phyloP scores from a whole-genome alignment of 345 rosid genomes.

The Rhodomyrtus tomentosa region DNA sequence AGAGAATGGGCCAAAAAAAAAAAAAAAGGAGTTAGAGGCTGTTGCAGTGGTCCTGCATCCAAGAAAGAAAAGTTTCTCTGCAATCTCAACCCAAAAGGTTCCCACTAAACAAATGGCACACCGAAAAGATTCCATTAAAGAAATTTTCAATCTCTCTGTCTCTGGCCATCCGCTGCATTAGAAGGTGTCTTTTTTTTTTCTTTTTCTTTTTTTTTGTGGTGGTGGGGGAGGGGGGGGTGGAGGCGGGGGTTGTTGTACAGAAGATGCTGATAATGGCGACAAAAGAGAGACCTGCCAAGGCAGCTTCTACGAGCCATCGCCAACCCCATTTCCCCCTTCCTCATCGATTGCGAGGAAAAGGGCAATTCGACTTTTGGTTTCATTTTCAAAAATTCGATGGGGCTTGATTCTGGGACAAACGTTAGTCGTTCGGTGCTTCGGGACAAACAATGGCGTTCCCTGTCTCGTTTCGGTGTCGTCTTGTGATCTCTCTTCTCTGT shows the following conservation, averaged over 20 bases:
- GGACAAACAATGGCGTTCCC: conserved; percentile 11
- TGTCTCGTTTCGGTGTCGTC: background rate
- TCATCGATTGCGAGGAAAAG: background rate
- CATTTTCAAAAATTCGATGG: background rate
- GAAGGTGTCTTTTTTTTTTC: background rate
- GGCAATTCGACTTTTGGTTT: background rate
- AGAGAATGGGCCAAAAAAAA: background rate
- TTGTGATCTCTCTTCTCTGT: background rate
- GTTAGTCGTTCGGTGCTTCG: conserved; percentile 16
- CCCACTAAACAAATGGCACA: background rate
- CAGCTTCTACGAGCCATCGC: background rate
- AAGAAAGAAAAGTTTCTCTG: background rate
- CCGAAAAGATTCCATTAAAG: conserved; percentile 4
- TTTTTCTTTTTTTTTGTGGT: background rate
- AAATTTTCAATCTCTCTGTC: background rate
- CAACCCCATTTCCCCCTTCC: background rate
- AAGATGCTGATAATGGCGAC: background rate
- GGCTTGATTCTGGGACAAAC: conserved; percentile 26
- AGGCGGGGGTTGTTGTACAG: background rate
- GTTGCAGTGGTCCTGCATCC: background rate
- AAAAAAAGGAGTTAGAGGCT: background rate
- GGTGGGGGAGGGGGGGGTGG: too few species aligned
- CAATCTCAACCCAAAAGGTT: conserved; percentile 9
- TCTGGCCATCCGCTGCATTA: background rate
- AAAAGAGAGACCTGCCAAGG: background rate